Base-by-base conservation (phyloP, 1,284 basidiomycete species). In the Trametes hirsuta region DNA sequence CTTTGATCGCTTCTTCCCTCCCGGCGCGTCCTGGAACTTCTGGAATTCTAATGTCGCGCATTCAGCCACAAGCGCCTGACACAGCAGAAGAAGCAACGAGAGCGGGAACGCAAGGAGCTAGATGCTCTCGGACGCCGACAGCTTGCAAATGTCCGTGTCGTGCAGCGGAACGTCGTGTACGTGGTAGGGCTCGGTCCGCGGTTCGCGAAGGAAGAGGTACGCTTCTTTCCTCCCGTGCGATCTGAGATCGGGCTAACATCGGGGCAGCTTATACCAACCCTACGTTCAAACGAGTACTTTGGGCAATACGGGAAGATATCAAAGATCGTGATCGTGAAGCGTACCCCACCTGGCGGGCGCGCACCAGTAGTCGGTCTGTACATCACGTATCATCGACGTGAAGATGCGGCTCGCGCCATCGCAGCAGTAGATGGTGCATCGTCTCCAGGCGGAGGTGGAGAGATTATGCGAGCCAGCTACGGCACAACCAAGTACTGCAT, bases 401-500 rank as follows among this genome's bases (percentile, higher is more conserved):
- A 98, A 75, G 97, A 99, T 76, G 97, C 97, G 1, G 92, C 94
- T 30, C 87, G 95, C 30, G 94, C 94, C 50, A 98, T 99, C 59
- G 81, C 90, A 14, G 94, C 95, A 12, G 90, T 99, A 35, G 97
- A 99, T 76, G 96, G 97, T 3, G 88, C 93, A 39, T 81, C 89
- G 12, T 90, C 93, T 11, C 93, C 94, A 15, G 88, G 94, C 57
- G 84, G 93, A 62, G 83, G 89, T 67, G 77, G 87, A 67, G 83
- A 95, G 65, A 81, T 93, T 42, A 90, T 99, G 83, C 86, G 94
- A 62, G 97, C 96, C 11, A 97, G 94, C 72, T 91, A 95, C 75
- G 97, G 97, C 22, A 98, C 96, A 22, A 97, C 97, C 37, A 95
- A 98, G 75, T 99, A 99, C 74, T 99, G 97, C 77, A 96, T 98